Evolutionary conservation across 2,329 filamentous ascomycete species (phyloP).

Genomic region (Aspergillus novofumigatus): DNA sequence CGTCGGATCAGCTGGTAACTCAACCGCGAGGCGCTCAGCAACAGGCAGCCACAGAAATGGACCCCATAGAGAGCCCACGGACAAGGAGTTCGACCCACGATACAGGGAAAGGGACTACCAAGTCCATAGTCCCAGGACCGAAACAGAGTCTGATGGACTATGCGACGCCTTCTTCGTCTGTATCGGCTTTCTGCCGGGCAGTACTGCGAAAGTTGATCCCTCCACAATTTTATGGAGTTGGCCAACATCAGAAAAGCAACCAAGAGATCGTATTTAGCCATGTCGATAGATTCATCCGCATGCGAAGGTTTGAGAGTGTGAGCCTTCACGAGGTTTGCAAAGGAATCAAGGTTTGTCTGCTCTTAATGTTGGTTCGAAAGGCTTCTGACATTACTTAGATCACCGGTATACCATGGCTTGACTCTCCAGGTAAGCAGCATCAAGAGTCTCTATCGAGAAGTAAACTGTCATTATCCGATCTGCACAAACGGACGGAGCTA

Average conservation of each 20-base stretch:
- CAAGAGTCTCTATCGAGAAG: conserved; percentile 21
- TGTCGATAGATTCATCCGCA: conserved; percentile 70
- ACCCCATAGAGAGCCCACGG: neutral
- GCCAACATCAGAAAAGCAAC: conserved; percentile 56
- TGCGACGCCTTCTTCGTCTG: conserved; percentile 62
- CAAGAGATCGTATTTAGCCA: conserved; percentile 57
- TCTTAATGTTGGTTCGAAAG: neutral
- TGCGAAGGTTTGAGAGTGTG: conserved; percentile 77
- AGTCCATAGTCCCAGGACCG: conserved; percentile 7
- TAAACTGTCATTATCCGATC: conserved; percentile 68
- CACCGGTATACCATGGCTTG: conserved; percentile 68
- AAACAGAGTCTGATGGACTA: conserved; percentile 56
- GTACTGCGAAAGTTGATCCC: conserved; percentile 71
- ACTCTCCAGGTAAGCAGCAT: conserved; percentile 45
- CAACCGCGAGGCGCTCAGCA: conserved; percentile 18
- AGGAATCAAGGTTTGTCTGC: conserved; percentile 62
- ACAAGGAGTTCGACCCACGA: neutral
- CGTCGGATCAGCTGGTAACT: conserved; percentile 21
- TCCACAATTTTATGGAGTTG: conserved; percentile 66
- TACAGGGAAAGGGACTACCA: conserved; percentile 4
- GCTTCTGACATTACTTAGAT: conserved; percentile 48
- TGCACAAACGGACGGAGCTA: conserved; percentile 70
- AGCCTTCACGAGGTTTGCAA: conserved; percentile 75
- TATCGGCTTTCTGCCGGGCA: conserved; percentile 84
- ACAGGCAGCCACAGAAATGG: neutral